A percentile compares a stretch with the other conserved stretches of the same genome.
Evolutionary conservation across 179 eudicot species (phyloP).

Genomic region (Vitellaria paradoxa): DNA sequence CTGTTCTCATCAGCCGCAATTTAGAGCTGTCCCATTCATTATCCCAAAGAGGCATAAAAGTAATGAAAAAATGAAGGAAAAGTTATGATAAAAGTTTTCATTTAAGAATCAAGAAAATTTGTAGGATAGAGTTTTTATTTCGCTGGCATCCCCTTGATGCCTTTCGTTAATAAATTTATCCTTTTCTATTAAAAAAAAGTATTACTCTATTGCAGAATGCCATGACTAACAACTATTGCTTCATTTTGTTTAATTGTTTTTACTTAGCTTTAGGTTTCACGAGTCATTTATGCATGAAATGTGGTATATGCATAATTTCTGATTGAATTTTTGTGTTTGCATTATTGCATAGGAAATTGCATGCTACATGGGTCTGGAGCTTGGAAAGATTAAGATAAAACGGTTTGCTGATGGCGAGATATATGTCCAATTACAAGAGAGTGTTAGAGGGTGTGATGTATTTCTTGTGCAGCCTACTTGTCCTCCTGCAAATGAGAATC

Average conservation of each 20-base stretch:
- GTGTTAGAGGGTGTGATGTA: constrained; percentile 98
- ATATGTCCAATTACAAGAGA: constrained; percentile 94
- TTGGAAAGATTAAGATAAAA: constrained; percentile 87
- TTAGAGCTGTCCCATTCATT: not conserved
- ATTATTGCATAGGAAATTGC: constrained; percentile 73
- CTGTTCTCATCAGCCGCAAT: not conserved
- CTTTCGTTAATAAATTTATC: too few relatives aligned
- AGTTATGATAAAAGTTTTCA: too few relatives aligned
- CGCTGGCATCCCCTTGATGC: too few relatives aligned
- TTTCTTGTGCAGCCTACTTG: constrained; percentile 89
- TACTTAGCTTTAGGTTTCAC: not conserved
- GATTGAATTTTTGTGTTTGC: not conserved
- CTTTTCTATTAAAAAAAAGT: not conserved
- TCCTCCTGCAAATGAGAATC: constrained; percentile 99
- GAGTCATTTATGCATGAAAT: not conserved
- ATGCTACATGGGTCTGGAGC: constrained; percentile 91
- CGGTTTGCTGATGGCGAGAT: constrained; percentile 99
- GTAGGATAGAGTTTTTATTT: not conserved
- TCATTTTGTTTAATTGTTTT: not conserved
- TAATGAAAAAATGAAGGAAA: not conserved
- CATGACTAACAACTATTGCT: too few relatives aligned
- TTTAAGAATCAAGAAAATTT: too few relatives aligned
- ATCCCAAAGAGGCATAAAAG: not conserved
- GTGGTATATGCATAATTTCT: not conserved
- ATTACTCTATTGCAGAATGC: not conserved